A percentile compares a stretch with the other conserved stretches of the same genome.
phyloP scores from a whole-genome alignment of 495 filamentous ascomycete species.

The Penicillium ucsense region DNA sequence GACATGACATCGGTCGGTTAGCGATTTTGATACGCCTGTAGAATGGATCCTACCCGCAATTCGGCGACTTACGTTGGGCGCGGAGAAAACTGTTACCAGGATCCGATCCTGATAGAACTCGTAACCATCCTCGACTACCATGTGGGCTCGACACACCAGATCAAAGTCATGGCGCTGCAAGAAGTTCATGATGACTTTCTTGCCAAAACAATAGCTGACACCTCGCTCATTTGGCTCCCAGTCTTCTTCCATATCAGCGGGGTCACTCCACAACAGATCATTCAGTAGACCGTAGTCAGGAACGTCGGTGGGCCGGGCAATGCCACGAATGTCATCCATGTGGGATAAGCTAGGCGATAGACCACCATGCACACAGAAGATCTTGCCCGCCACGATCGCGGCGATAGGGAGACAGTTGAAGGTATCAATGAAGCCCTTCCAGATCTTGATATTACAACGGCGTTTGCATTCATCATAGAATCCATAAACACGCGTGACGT shows the following conservation, averaged over 20 bases:
- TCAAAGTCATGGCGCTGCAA: constrained; percentile 93
- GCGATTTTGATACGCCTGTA: neutral
- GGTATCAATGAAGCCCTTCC: constrained; percentile 97
- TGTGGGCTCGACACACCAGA: constrained; percentile 92
- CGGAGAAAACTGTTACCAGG: constrained; percentile 94
- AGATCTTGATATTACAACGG: constrained; percentile 94
- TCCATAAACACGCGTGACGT: constrained; percentile 95
- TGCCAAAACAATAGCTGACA: constrained; percentile 97
- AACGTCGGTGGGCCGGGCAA: constrained; percentile 91
- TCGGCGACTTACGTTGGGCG: constrained; percentile 71
- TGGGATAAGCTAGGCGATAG: constrained; percentile 85
- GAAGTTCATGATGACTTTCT: constrained; percentile 97
- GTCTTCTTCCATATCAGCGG: constrained; percentile 93
- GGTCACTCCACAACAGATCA: constrained; percentile 95
- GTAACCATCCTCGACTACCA: constrained; percentile 99
- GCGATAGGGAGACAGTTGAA: constrained; percentile 97
- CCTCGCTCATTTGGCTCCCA: constrained; percentile 97
- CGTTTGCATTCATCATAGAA: constrained; percentile 99
- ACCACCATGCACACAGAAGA: constrained; percentile 97
- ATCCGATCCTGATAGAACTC: constrained; percentile 97
- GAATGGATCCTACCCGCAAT: too few relatives aligned
- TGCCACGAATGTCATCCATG: constrained; percentile 97
- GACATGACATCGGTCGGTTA: neutral
- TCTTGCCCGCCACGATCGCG: constrained; percentile 93
- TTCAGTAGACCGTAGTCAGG: constrained; percentile 96